Evolutionary conservation across 306 rosid genomes (phyloP), one percentile per base, ranked within the genome.

Genomic region (Rosa persica): DNA sequence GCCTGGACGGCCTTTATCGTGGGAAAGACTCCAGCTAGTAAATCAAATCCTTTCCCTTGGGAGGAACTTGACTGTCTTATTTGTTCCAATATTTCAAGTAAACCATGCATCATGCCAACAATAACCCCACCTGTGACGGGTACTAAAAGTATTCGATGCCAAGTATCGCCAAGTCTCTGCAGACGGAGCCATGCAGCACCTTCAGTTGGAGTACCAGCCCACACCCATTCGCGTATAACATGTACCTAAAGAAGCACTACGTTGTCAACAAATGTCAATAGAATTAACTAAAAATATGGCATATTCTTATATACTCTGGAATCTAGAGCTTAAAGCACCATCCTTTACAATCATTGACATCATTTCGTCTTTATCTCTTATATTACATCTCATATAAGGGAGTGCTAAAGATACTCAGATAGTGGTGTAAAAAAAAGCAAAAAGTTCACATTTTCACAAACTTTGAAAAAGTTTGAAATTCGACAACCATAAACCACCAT

Each of bases 131-230:
- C 98, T 0, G 93, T 85, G 72, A 95, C 99, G 0, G 99, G 99
- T 80, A 93, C 85, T 66, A 95, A 77, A 55, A 93, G 98, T 83
- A 95, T 93, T 40, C 98, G 90, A 83, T 95, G 98, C 99, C 99
- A 95, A 44, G 98, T 95, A 79, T 91, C 94, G 2, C 92, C 93
- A 72, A 91, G 78, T 80, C 98, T 86, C 86, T 95, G 99, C 70
- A 95, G 72, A 52, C 99, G 97, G 84, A 95, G 97, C 97, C 98
- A 93, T 5, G 98, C 90, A 84, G 99, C 98, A 74, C 99, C 99
- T 81, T 92, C 98, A 58, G 81, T 86, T 75, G 99, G 99, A 70
- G 98, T 95, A 64, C 99, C 99, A 76, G 98, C 99, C 99, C 99
- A 95, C 22, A 89, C 99, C 97, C 96, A 93, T 78, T 91, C 99